These are phyloP conservation scores for Eucalyptus shirleyi DNA, from an alignment of 345 rosid genomes.

Conservation along the genomic window DNA sequence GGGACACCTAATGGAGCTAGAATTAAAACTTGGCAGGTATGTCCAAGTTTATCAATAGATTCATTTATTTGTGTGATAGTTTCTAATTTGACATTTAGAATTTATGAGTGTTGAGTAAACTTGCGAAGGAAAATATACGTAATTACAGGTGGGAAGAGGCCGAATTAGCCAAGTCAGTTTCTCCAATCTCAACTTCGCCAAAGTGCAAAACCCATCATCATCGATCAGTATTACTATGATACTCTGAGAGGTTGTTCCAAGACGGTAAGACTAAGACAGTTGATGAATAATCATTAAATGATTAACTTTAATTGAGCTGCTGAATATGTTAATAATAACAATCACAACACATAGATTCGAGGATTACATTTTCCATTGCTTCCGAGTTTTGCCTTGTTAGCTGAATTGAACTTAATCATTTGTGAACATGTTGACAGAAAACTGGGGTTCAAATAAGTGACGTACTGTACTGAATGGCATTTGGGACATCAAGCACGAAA, in stretches of 20 bases:
- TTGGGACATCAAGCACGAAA: not conserved
- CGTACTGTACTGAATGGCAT: not conserved
- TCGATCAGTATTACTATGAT: slow-evolving; percentile 2
- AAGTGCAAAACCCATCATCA: slow-evolving; percentile 7
- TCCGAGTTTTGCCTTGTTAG: not conserved
- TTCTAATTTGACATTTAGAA: not conserved
- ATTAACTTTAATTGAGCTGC: not conserved
- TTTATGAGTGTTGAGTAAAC: not conserved
- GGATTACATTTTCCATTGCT: not conserved
- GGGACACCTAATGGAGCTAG: slow-evolving; percentile 18
- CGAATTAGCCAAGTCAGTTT: slow-evolving; percentile 1
- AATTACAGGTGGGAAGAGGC: slow-evolving; percentile 17
- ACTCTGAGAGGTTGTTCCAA: no score
- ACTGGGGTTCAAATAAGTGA: not conserved
- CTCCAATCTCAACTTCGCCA: slow-evolving; percentile 3
- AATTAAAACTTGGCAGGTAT: slow-evolving; percentile 28
- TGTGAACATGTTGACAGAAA: not conserved
- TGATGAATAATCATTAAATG: not conserved
- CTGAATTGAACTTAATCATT: not conserved
- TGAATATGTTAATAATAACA: not conserved
- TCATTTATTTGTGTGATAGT: not conserved
- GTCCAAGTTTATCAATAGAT: no score
- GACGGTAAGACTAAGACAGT: not conserved
- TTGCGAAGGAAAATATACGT: not conserved
- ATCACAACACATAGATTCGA: not conserved